Evolutionary conservation across 306 rosid genomes (phyloP).

Genomic region (Styphnolobium japonicum): DNA sequence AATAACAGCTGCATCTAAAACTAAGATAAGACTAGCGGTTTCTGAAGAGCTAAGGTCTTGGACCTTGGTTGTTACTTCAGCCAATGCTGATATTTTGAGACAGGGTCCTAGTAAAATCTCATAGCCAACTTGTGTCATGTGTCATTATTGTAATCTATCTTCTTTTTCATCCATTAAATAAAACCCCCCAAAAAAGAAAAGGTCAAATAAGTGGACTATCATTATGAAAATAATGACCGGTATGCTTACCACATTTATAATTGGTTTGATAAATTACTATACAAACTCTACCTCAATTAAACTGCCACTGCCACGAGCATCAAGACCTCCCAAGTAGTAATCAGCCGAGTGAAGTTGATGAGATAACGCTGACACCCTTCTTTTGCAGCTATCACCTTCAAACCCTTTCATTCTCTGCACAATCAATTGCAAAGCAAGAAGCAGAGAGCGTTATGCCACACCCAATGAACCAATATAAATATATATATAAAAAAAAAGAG

Average conservation of each 20-base stretch:
- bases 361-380: conserved; percentile 52
- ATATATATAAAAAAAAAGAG: no score
- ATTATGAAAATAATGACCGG: not conserved
- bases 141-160: conserved; percentile 14
- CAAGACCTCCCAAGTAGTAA: conserved; percentile 39
- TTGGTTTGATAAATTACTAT: not conserved
- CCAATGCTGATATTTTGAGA: not conserved
- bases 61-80: not conserved
- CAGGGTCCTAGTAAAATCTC: not conserved
- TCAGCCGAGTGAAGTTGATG: conserved; percentile 36
- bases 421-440: not conserved
- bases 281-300: conserved; percentile 56
- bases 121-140: not conserved
- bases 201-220: not conserved
- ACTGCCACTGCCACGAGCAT: conserved; percentile 40
- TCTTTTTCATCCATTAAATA: not conserved
- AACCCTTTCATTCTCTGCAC: conserved; percentile 51
- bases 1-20: not conserved
- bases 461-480: conserved; percentile 1
- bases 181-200: not conserved
- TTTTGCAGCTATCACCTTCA: conserved; percentile 46
- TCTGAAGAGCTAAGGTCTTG: not conserved
- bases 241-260: not conserved
- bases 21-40: not conserved
- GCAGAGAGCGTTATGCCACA: not conserved